Evolutionary conservation across 345 rosid genomes (phyloP).

Genomic region (Carallia brachiata): DNA sequence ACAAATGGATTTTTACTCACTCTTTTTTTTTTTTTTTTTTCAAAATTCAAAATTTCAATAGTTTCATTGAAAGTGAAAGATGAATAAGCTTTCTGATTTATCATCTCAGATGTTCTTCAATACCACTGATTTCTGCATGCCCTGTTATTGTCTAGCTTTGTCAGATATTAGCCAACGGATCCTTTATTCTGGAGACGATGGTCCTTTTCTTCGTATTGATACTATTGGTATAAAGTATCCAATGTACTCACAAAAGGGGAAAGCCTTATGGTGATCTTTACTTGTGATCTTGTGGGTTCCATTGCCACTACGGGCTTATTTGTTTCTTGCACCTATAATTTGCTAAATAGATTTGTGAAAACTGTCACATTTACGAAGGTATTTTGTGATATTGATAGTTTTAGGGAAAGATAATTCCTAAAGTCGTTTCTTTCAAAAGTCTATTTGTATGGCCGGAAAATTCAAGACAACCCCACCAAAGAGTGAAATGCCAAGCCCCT

Average conservation of each 20-base stretch:
- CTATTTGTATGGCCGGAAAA: too few relatives aligned
- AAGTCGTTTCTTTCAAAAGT: too few relatives aligned
- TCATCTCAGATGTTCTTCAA: conserved; percentile 5
- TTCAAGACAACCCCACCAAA: too few relatives aligned
- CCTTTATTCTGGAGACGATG: not conserved
- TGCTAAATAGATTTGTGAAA: not conserved
- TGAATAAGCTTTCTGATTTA: conserved; percentile 8
- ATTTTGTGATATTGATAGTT: too few relatives aligned
- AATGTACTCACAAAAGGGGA: too few relatives aligned
- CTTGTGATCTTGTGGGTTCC: too few relatives aligned
- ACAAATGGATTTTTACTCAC: conserved; percentile 2
- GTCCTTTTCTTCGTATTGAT: not conserved
- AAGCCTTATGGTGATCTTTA: too few relatives aligned
- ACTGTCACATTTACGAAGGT: too few relatives aligned
- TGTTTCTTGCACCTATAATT: conserved; percentile 1
- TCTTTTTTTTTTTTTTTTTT: conserved; percentile 3
- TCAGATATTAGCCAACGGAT: conserved; percentile 1
- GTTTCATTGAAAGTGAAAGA: not conserved
- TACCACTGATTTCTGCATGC: not conserved
- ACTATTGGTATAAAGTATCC: not conserved
- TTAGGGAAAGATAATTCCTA: too few relatives aligned
- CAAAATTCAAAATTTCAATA: not conserved
- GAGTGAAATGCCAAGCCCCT: too few relatives aligned
- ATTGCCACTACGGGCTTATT: not conserved
- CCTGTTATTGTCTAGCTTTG: not conserved